Percentiles rank a stretch among this genome's conserved stretches.
Conservation (phyloP, 75 land plant species). For the Pinus tabuliformis region DNA sequence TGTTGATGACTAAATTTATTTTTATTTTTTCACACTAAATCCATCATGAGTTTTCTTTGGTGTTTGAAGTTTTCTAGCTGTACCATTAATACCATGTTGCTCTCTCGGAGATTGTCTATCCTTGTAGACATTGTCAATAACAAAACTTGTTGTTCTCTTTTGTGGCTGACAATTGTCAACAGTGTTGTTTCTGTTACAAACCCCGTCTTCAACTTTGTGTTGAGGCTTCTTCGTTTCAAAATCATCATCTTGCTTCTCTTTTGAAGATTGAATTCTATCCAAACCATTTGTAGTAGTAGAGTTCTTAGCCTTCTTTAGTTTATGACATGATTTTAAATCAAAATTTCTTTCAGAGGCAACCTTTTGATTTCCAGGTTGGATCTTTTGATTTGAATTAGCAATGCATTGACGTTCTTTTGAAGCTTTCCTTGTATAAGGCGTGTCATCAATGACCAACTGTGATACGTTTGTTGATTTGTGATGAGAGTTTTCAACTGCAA, state of each 20-base stretch:
- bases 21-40: neutral
- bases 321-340: too few species aligned
- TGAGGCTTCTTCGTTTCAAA: neutral
- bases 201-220: neutral
- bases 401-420: neutral
- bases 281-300: neutral
- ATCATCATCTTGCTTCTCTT: neutral
- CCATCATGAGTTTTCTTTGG: neutral
- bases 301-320: neutral
- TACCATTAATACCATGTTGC: neutral
- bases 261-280: neutral
- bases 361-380: neutral
- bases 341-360: neutral
- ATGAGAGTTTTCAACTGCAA: neutral
- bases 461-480: neutral
- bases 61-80: neutral
- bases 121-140: neutral
- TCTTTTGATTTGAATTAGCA: neutral
- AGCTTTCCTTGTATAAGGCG: neutral
- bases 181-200: neutral
- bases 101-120: neutral
- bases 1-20: neutral
- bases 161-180: neutral
- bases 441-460: neutral
- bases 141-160: neutral